Conservation (phyloP, 768 basidiomycete genomes). For the Pleurotus cornucopiae region DNA sequence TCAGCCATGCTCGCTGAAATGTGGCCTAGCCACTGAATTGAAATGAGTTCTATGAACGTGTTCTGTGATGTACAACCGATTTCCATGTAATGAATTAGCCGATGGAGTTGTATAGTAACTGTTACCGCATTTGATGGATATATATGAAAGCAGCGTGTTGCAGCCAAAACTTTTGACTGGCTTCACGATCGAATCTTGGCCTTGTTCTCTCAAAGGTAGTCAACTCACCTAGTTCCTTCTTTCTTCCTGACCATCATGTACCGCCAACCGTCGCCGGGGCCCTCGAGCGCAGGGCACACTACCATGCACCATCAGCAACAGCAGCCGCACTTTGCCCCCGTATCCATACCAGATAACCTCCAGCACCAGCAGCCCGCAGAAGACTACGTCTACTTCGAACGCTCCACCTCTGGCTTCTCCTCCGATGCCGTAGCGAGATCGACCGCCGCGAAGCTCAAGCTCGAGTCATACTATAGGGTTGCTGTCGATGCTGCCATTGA, state of each 20-base stretch:
- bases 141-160: too few species aligned
- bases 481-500: constrained; percentile 97
- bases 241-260: constrained; percentile 24
- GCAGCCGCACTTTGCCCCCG: constrained; percentile 28
- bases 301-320: constrained; percentile 24
- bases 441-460: constrained; percentile 92
- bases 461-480: constrained; percentile 97
- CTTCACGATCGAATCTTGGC: too few species aligned
- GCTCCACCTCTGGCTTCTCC: constrained; percentile 77
- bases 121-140: too few species aligned
- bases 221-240: constrained; percentile 2
- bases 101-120: too few species aligned
- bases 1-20: too few species aligned
- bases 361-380: constrained; percentile 34
- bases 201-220: too few species aligned
- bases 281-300: constrained; percentile 27
- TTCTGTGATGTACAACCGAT: too few species aligned
- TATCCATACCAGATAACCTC: constrained; percentile 20
- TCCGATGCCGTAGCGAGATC: constrained; percentile 85
- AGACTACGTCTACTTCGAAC: constrained; percentile 90
- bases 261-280: constrained; percentile 30
- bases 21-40: too few species aligned
- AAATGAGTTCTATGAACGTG: too few species aligned
- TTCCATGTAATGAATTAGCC: too few species aligned
- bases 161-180: too few species aligned